A percentile compares a stretch with the other conserved stretches of the same genome.
Conservation (phyloP, 1,284 basidiomycete genomes). For the Naganishia cerealis region DNA sequence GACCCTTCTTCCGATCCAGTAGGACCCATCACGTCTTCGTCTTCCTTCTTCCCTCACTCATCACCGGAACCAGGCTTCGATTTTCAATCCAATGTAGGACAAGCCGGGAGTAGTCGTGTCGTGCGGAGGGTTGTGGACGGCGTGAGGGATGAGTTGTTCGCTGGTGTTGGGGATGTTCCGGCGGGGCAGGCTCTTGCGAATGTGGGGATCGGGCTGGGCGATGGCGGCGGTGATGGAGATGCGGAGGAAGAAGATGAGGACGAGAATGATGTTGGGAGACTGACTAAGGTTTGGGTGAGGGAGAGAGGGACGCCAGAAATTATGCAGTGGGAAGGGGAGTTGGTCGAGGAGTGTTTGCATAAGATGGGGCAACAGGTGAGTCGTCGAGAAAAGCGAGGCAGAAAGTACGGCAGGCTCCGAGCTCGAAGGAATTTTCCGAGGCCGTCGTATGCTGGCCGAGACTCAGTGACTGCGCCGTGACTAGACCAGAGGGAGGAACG, state of each 20-base stretch:
- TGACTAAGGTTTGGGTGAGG: slow-evolving; percentile 79
- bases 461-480: no score
- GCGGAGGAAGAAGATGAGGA: slow-evolving; percentile 31
- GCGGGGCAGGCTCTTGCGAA: background rate
- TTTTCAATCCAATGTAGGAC: background rate
- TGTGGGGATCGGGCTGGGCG: background rate
- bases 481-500: no score
- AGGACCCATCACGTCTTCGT: background rate
- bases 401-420: no score
- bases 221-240: slow-evolving; percentile 4
- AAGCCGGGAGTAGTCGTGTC: background rate
- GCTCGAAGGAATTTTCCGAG: no score
- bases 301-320: slow-evolving; percentile 81
- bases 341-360: slow-evolving; percentile 72
- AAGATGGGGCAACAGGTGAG: slow-evolving; percentile 82
- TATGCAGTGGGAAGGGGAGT: slow-evolving; percentile 69
- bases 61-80: no score
- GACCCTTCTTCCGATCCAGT: background rate
- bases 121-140: background rate
- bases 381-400: slow-evolving; percentile 32
- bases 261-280: slow-evolving; percentile 43
- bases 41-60: no score
- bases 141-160: background rate
- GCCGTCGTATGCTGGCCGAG: no score
- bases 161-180: slow-evolving; percentile 9